Conservation (phyloP, 805 yeast species). For the Metschnikowia proteae region DNA sequence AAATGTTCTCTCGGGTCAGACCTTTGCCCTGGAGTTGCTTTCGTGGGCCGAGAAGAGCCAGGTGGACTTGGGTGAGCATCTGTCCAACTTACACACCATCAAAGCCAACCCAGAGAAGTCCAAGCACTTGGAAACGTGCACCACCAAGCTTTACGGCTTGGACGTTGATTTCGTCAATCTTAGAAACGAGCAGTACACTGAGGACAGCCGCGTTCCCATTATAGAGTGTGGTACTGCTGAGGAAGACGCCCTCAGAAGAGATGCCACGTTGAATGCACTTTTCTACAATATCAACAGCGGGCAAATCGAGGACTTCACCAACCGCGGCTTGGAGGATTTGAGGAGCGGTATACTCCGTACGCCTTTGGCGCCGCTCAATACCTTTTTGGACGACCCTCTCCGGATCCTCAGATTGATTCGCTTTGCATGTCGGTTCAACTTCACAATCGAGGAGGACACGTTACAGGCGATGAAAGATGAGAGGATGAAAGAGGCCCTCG, state of each 20-base stretch:
- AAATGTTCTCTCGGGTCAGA: conserved; percentile 78
- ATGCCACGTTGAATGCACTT: conserved; percentile 90
- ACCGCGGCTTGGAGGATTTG: conserved; percentile 70
- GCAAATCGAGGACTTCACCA: conserved; percentile 81
- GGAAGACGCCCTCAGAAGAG: conserved; percentile 89
- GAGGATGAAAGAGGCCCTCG: conserved; percentile 55
- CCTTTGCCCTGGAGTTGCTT: conserved; percentile 68
- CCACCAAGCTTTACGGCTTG: conserved; percentile 77
- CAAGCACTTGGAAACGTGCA: conserved; percentile 95
- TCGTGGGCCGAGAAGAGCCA: conserved; percentile 38
- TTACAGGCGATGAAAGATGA: conserved; percentile 59
- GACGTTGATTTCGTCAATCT: conserved; percentile 93
- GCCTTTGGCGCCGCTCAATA: conserved; percentile 78
- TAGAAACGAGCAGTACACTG: conserved; percentile 81
- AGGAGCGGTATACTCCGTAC: conserved; percentile 71
- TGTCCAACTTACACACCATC: conserved; percentile 64
- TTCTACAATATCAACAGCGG: conserved; percentile 74
- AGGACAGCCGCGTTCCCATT: conserved; percentile 79
- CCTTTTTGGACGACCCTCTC: conserved; percentile 92
- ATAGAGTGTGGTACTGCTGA: conserved; percentile 84
- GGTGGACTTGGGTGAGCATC: conserved; percentile 22
- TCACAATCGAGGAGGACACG: conserved; percentile 57
- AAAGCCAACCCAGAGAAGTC: conserved; percentile 93
- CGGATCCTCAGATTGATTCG: conserved; percentile 82
- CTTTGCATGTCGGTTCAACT: conserved; percentile 77